These are phyloP conservation scores for Apiotrichum gracile DNA, from an alignment of 1,284 basidiomycete genomes.

Conservation along the genomic window DNA sequence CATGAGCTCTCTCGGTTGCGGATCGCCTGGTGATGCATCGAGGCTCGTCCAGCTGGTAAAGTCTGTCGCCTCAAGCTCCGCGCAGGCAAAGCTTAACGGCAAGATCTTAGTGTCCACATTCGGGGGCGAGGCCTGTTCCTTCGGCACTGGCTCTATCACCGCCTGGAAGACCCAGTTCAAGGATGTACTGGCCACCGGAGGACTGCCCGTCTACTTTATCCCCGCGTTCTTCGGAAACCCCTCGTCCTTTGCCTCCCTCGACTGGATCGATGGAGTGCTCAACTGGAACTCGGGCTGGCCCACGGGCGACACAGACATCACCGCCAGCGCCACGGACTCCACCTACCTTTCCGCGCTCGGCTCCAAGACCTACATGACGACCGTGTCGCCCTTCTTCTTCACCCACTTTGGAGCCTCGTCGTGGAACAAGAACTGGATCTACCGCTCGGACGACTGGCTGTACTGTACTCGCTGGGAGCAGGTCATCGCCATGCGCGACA, in stretches of 20 bases:
- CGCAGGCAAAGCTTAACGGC: conserved; percentile 56
- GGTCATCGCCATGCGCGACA: conserved; percentile 34
- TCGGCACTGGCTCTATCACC: conserved; percentile 53
- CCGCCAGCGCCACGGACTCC: conserved; percentile 20
- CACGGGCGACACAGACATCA: conserved; percentile 29
- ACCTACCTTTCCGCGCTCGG: conserved; percentile 31
- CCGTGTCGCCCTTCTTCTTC: conserved; percentile 44
- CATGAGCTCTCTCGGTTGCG: conserved; percentile 51
- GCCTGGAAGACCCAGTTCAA: conserved; percentile 28
- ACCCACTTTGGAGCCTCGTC: conserved; percentile 39
- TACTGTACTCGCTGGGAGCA: conserved; percentile 42
- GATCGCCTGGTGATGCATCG: conserved; percentile 52
- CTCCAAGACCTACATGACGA: conserved; percentile 43
- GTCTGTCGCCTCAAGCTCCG: conserved; percentile 56
- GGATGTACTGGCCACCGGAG: conserved; percentile 9
- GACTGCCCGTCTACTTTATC: conserved; percentile 37
- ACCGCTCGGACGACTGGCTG: conserved; percentile 42
- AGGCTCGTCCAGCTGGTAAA: conserved; percentile 58
- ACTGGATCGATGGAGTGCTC: conserved; percentile 46
- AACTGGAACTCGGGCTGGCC: conserved; percentile 51
- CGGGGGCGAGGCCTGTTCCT: conserved; percentile 63
- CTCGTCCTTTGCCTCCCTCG: conserved; percentile 18
- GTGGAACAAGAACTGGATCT: conserved; percentile 48
- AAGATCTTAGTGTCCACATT: conserved; percentile 69
- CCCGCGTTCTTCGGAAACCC: conserved; percentile 43